phyloP scores from a whole-genome alignment of 163 green algal genomes.

The Picocystis sp. region DNA sequence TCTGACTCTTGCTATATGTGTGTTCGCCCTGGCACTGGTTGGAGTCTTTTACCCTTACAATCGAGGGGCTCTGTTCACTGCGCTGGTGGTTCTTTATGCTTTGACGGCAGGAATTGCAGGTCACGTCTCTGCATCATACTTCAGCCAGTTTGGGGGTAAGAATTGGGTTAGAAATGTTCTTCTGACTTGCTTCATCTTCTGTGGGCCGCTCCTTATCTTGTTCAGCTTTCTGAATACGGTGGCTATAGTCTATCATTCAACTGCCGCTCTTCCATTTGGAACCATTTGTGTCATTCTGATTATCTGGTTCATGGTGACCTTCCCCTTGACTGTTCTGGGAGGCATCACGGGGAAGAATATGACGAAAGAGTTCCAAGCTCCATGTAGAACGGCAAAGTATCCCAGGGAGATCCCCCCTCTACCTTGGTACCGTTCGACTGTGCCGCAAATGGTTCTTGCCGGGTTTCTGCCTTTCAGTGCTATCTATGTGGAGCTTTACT shows the following conservation, averaged over 20 bases:
- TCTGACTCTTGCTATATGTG: conserved; percentile 40
- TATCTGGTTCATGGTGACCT: conserved; percentile 89
- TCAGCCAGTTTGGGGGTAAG: conserved; percentile 62
- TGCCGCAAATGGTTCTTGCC: conserved; percentile 88
- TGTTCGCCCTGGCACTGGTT: conserved; percentile 70
- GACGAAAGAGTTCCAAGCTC: conserved; percentile 34
- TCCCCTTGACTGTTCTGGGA: conserved; percentile 81
- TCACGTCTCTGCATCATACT: conserved; percentile 53
- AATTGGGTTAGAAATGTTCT: conserved; percentile 86
- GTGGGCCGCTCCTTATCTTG: conserved; percentile 62
- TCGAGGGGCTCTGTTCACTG: conserved; percentile 67
- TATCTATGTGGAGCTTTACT: conserved; percentile 99
- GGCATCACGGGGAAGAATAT: conserved; percentile 87
- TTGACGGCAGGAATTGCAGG: conserved; percentile 74
- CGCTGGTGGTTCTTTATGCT: conserved; percentile 78
- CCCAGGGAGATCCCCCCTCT: conserved; percentile 70
- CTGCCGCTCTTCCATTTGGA: conserved; percentile 30
- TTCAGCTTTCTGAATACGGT: conserved; percentile 85
- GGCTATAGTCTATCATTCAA: conserved; percentile 55
- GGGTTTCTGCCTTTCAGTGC: conserved; percentile 94
- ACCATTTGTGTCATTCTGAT: conserved; percentile 36
- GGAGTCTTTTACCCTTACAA: conserved; percentile 95
- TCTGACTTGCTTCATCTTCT: conserved; percentile 72
- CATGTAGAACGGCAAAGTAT: conserved; percentile 76
- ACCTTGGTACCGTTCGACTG: conserved; percentile 77